Evolutionary conservation across 495 filamentous ascomycete genomes (phyloP), one percentile per base, ranked within the genome.

Genomic region (Penicillium fimorum): DNA sequence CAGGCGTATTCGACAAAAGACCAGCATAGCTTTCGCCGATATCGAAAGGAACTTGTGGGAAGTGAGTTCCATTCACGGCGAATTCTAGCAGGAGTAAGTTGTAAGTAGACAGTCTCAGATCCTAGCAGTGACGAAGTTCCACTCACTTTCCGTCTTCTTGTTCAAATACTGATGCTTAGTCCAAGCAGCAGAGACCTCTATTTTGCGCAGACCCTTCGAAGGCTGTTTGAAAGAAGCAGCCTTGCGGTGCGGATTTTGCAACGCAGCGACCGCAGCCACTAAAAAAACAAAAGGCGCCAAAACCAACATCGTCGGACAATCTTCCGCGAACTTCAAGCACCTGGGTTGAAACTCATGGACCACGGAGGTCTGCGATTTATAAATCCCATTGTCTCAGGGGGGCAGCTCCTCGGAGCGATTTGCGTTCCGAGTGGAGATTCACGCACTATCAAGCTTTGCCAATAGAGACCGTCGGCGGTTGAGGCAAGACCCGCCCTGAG

Each of bases 21-120:
- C 88, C 88, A 25, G 88, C 83, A 59, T 91, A 92, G 0, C 82
- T 86, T 65, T 92, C 88, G 38, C 89, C 88, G 62, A 89, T 82
- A 57, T 91, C 84, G 55, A 90, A 92, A 55, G 83, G 71, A 3
- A 91, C 86, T 20, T 90, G 86, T 0, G 88, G 89, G 49, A 91
- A 84, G 4, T 68, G 75, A 4, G 75, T 79, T 8, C 87, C 87
- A 64, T 91, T 81, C 46, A 91, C 87, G 4, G 76, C 73, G 58
- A 84, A 92, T 60, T 79, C 77, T 81, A 55, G 8, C 2, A 18
- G 18, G 9, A 4, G 1, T 29, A n/a, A 27, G 32, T 46, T 33
- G 30, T 30, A 47, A 27, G 7, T 29, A 2, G 6, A 37, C 1
- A 38, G 15, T 17, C n/a, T 17, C n/a, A 37, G 2, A 38, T 38